phyloP scores from a whole-genome alignment of 306 rosid genomes.

The Trifolium subterraneum region DNA sequence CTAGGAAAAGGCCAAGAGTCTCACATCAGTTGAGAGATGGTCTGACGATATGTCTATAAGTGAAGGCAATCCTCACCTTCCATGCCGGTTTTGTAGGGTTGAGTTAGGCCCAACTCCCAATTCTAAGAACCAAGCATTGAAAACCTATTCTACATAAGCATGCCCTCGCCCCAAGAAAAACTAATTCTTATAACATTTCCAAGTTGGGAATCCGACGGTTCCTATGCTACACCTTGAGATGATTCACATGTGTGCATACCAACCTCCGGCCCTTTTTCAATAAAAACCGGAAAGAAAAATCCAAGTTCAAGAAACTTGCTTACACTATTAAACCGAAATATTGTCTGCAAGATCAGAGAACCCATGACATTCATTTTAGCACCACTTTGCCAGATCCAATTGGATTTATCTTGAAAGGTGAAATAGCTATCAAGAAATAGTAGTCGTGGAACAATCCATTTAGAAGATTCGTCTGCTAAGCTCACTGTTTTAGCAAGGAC shows the following conservation, averaged over 20 bases:
- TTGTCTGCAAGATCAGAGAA: constrained; percentile 84
- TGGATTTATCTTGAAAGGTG: constrained; percentile 63
- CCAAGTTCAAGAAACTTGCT: constrained; percentile 41
- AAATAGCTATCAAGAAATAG: constrained; percentile 82
- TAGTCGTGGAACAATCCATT: constrained; percentile 78
- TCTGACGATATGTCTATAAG: too few species aligned
- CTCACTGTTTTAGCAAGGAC: constrained; percentile 73
- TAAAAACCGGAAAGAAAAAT: constrained; percentile 19
- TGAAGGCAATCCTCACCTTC: too few species aligned
- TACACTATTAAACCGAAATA: constrained; percentile 55
- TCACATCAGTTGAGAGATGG: too few species aligned
- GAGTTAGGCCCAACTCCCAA: too few species aligned
- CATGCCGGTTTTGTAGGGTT: too few species aligned
- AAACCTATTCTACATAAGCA: constrained; percentile 10
- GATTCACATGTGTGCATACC: constrained; percentile 27
- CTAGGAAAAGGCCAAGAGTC: constrained; percentile 2
- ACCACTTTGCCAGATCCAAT: constrained; percentile 76
- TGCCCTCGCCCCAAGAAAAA: constrained; percentile 17
- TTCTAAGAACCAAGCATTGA: not conserved
- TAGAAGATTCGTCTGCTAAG: constrained; percentile 61
- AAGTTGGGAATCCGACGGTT: constrained; percentile 26
- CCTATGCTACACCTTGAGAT: constrained; percentile 46
- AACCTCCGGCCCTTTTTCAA: not conserved
- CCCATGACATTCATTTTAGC: constrained; percentile 74
- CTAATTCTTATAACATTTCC: not conserved